phyloP scores from a whole-genome alignment of 257 asterid genomes.

The Solanum chiquidenum region DNA sequence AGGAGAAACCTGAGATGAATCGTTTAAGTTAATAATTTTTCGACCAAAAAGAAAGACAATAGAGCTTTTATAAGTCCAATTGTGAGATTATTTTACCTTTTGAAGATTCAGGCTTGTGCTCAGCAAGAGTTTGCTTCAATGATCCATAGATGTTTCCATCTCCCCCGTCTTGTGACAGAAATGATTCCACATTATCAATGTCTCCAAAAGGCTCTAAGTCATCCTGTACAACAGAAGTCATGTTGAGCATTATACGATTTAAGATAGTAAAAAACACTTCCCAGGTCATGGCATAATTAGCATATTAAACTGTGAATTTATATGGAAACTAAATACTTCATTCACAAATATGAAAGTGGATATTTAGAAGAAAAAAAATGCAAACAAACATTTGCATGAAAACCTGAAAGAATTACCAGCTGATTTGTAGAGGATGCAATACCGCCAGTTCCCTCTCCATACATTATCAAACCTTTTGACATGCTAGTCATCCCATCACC shows the following conservation, averaged over 20 bases:
- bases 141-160: conserved; percentile 1
- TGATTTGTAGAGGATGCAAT: conserved; percentile 88
- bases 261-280: not conserved
- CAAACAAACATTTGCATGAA: not conserved
- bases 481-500: conserved; percentile 88
- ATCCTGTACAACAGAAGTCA: conserved; percentile 61
- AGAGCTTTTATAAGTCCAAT: not conserved
- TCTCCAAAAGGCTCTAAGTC: conserved; percentile 95
- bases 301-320: not conserved
- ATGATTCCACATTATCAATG: conserved; percentile 89
- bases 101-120: conserved; percentile 21
- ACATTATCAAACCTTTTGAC: conserved; percentile 78
- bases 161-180: conserved; percentile 81
- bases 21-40: not conserved
- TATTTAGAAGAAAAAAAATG: not conserved
- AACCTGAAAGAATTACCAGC: conserved; percentile 40
- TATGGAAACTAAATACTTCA: not conserved
- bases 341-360: not conserved
- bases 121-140: conserved; percentile 22
- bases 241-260: conserved; percentile 70
- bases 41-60: not conserved
- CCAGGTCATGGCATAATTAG: conserved; percentile 12
- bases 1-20: conserved; percentile 18
- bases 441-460: conserved; percentile 72
- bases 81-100: not conserved